Conservation (phyloP, 768 basidiomycete species). For the Mycena metata region DNA sequence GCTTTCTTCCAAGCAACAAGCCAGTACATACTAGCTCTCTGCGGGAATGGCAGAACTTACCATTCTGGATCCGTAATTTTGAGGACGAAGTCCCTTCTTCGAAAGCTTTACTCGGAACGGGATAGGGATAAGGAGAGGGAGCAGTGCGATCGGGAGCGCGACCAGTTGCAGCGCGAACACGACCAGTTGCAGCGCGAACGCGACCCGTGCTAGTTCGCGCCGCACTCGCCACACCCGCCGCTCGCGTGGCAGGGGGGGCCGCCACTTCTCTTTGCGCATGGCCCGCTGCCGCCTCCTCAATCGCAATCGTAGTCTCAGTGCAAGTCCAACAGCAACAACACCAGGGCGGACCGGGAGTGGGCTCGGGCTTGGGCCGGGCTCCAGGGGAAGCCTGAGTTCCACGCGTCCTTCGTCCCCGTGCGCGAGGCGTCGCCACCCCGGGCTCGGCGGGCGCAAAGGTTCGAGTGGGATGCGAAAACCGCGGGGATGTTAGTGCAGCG, state of each 20-base stretch:
- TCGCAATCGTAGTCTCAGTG: no score
- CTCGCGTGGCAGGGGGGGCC: constrained; percentile 35
- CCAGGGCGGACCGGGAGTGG: background rate
- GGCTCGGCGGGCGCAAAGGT: no score
- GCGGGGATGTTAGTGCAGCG: no score
- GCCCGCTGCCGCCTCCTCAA: no score
- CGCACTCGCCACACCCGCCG: constrained; percentile 28
- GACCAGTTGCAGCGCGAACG: no score
- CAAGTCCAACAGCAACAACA: constrained; percentile 8
- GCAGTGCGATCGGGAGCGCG: background rate
- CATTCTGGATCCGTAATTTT: constrained; percentile 1
- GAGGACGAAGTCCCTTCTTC: constrained; percentile 1
- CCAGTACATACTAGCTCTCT: no score
- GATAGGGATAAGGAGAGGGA: no score
- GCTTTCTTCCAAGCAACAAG: no score
- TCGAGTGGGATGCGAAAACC: background rate
- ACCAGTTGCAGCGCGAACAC: constrained; percentile 12
- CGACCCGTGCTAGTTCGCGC: constrained; percentile 20
- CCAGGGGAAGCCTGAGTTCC: constrained; percentile 27
- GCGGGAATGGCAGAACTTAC: constrained; percentile 28
- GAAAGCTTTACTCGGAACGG: no score
- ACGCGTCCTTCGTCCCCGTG: constrained; percentile 37
- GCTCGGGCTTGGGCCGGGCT: background rate
- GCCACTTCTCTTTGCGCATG: background rate
- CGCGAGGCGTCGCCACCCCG: constrained; percentile 35